Conservation (phyloP, 2,329 filamentous ascomycete species). For the Hymenoscyphus repandus region DNA sequence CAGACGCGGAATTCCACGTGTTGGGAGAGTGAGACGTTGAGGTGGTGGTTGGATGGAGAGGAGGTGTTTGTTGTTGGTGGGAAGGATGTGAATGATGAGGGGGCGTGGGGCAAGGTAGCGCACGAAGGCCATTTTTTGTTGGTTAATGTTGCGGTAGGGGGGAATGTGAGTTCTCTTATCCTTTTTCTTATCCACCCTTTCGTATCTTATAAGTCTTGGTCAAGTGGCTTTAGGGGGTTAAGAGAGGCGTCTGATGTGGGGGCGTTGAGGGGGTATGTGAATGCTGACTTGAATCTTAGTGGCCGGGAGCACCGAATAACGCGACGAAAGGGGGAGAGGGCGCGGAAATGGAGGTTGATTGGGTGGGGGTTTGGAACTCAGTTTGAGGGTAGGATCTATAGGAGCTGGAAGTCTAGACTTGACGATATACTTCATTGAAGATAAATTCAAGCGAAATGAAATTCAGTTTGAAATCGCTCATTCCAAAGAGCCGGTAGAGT, state of each 20-base stretch:
- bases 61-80: constrained; percentile 28
- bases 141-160: constrained; percentile 38
- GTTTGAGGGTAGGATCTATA: too few relatives aligned
- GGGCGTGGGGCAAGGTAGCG: constrained; percentile 31
- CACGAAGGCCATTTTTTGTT: constrained; percentile 33
- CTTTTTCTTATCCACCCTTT: neutral
- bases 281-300: constrained; percentile 7
- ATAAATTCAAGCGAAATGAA: too few relatives aligned
- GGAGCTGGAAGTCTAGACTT: too few relatives aligned
- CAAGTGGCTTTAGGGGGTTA: too few relatives aligned
- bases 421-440: too few relatives aligned
- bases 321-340: constrained; percentile 31
- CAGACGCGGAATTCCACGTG: constrained; percentile 2
- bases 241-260: neutral
- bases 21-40: constrained; percentile 29
- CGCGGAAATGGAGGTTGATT: constrained; percentile 36
- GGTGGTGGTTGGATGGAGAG: constrained; percentile 34
- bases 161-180: constrained; percentile 10
- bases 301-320: constrained; percentile 31
- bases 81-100: constrained; percentile 22
- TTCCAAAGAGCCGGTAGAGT: too few relatives aligned
- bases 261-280: neutral
- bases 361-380: constrained; percentile 35
- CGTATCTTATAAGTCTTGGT: too few relatives aligned
- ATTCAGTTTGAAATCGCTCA: too few relatives aligned